Base-by-base conservation (phyloP, 441 rosid species). In the Adansonia rubrostipa region DNA sequence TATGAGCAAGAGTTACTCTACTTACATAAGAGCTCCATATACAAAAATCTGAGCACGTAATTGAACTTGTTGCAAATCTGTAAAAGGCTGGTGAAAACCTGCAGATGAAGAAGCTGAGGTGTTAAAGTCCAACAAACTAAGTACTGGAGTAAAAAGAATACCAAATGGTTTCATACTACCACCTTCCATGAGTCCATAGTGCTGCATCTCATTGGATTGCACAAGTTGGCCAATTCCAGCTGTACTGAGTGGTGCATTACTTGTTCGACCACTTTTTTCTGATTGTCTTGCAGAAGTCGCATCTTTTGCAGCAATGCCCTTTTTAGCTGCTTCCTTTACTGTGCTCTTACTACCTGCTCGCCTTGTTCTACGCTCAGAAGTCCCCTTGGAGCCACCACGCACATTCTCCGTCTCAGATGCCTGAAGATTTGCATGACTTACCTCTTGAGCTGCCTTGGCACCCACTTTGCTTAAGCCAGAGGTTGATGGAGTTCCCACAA, bases 11-110 rank as follows among this genome's bases (percentile, higher is more conserved):
- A 51, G 61, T 19, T 36, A 7, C 54, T 20, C 9, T 14, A 81
- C 98, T 84, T 84, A 97, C 99, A 97, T 97, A 81, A 97, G 84
- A 79, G 95, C 92, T 75, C 99, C 99, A 83, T 97, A 97, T 79
- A 95, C 99, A 88, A 97, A 91, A 73, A 97, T 97, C 87, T 97
- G 99, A 60, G 99, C 96, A 66, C 99, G 99, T 80, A 97, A 86
- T 84, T 97, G 99, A 86, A 97, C 94, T 97, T 97, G 99, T 83
- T 97, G 99, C 80, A 86, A 80, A 82, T 97, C 99, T 5, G 97
- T 92, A 87, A 97, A 97, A 83, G 99, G 97, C 86, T 96, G 99
- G 67, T 83, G 93, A 87, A 89, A 89, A 66, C 86, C 82, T 83
- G 84, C 80, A 64, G 90, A 77, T 54, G 84, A 87, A 77, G 89